These are phyloP conservation scores for Talaromyces borbonicus DNA, from an alignment of 495 filamentous ascomycete genomes.

Conservation along the genomic window DNA sequence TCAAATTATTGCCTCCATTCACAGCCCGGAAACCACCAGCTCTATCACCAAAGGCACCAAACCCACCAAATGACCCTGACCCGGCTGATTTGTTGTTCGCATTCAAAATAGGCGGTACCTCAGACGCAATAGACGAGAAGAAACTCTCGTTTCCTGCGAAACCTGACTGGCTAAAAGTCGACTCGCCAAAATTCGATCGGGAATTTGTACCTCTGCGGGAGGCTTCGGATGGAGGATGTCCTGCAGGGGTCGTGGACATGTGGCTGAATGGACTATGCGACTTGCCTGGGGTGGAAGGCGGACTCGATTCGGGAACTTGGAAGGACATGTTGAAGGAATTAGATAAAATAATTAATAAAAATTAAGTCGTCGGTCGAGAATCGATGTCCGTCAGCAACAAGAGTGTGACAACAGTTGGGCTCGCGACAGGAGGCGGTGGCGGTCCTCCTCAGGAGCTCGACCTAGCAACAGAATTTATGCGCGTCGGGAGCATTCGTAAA, in stretches of 20 bases:
- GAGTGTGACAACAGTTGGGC: too few species aligned
- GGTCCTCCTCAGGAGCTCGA: too few species aligned
- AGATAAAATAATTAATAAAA: background rate
- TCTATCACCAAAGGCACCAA: constrained; percentile 25
- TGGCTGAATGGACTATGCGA: constrained; percentile 33
- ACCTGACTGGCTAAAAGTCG: constrained; percentile 31
- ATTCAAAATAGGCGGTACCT: background rate
- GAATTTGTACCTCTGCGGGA: constrained; percentile 51
- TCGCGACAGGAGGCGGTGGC: too few species aligned
- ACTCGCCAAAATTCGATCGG: constrained; percentile 24
- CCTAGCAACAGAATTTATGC: too few species aligned
- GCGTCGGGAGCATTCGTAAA: too few species aligned
- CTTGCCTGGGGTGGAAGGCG: constrained; percentile 35
- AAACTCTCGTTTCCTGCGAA: constrained; percentile 34
- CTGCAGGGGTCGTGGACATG: constrained; percentile 70
- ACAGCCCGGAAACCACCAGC: constrained; percentile 24
- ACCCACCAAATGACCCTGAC: constrained; percentile 16
- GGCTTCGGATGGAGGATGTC: constrained; percentile 51
- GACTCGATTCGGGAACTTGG: constrained; percentile 26
- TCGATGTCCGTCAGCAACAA: too few species aligned
- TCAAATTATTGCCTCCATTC: constrained; percentile 15
- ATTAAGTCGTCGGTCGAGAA: background rate
- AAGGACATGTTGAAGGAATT: constrained; percentile 29
- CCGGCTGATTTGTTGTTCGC: background rate
- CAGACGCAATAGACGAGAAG: constrained; percentile 12